Conservation (phyloP, 768 basidiomycete genomes). For the Goffeauzyma gilvescens region DNA sequence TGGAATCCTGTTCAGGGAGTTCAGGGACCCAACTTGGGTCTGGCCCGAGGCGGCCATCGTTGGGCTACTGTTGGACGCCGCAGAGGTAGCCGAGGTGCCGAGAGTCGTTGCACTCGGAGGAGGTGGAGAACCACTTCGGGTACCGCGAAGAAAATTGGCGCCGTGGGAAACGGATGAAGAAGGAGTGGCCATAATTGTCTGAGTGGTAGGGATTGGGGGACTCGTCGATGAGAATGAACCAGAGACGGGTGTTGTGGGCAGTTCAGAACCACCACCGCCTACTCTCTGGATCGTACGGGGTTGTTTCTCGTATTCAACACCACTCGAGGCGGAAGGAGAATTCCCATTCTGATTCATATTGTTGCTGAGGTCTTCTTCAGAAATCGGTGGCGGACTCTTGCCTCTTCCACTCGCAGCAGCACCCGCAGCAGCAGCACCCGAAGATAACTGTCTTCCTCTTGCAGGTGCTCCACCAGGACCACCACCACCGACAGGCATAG, state of each 20-base stretch:
- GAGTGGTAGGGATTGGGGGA: conserved; percentile 37
- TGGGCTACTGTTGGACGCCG: not conserved
- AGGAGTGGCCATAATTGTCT: conserved; percentile 58
- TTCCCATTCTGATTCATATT: no score
- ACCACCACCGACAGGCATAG: conserved; percentile 1
- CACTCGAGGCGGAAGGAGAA: not conserved
- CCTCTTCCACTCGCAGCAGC: conserved; percentile 7
- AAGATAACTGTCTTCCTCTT: conserved; percentile 4
- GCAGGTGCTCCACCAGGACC: not conserved
- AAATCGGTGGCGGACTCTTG: conserved; percentile 7
- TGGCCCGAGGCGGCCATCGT: conserved; percentile 5
- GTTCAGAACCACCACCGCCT: not conserved
- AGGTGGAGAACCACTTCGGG: conserved; percentile 54
- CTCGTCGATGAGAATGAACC: conserved; percentile 6
- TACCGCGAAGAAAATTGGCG: conserved; percentile 36
- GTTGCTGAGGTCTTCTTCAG: not conserved
- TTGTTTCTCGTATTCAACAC: not conserved
- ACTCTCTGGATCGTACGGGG: not conserved
- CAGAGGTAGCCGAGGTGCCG: conserved; percentile 16
- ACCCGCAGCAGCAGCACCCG: not conserved
- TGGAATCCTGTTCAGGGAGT: no score
- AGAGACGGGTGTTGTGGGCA: conserved; percentile 1
- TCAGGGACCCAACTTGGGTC: no score
- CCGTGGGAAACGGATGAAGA: no score
- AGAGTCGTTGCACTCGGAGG: conserved; percentile 43